Evolutionary conservation across 768 basidiomycete species (phyloP).

Genomic region (Boletus fagicola): DNA sequence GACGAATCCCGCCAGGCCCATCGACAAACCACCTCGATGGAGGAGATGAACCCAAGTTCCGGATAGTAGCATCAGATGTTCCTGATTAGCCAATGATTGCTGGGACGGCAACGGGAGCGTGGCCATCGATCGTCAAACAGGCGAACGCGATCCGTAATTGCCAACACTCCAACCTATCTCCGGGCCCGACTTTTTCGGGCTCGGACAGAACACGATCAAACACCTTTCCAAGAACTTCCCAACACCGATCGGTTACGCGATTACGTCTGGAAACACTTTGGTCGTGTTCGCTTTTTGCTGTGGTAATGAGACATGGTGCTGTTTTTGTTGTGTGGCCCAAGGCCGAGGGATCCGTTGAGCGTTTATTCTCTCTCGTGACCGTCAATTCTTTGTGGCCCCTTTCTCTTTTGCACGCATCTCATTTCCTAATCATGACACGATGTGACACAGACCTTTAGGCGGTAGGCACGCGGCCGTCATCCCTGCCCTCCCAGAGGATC

Average conservation of each 20-base stretch:
- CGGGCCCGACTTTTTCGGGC: slow-evolving; percentile 84
- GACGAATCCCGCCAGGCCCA: slow-evolving; percentile 47
- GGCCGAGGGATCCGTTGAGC: slow-evolving; percentile 6
- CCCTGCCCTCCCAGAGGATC: slow-evolving; percentile 73
- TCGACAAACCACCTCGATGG: slow-evolving; percentile 55
- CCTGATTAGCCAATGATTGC: slow-evolving; percentile 73
- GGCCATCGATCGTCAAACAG: slow-evolving; percentile 79
- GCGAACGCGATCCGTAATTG: slow-evolving; percentile 79
- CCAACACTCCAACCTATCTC: slow-evolving; percentile 84
- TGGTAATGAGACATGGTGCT: slow-evolving; percentile 11
- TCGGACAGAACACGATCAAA: slow-evolving; percentile 86
- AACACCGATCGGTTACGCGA: slow-evolving; percentile 68
- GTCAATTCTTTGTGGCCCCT: slow-evolving; percentile 19
- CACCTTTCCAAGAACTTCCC: slow-evolving; percentile 82
- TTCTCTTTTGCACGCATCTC: slow-evolving; percentile 23
- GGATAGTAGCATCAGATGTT: slow-evolving; percentile 72
- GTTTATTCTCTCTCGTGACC: slow-evolving; percentile 9
- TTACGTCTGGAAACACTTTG: slow-evolving; percentile 86
- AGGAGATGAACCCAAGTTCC: slow-evolving; percentile 82
- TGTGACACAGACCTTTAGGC: slow-evolving; percentile 60
- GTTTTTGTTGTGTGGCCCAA: slow-evolving; percentile 6
- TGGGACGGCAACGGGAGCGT: slow-evolving; percentile 86
- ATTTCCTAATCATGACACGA: slow-evolving; percentile 33
- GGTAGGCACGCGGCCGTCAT: slow-evolving; percentile 82
- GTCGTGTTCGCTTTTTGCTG: slow-evolving; percentile 32